Evolutionary conservation across 306 rosid species (phyloP).

Genomic region (Cicer bijugum): DNA sequence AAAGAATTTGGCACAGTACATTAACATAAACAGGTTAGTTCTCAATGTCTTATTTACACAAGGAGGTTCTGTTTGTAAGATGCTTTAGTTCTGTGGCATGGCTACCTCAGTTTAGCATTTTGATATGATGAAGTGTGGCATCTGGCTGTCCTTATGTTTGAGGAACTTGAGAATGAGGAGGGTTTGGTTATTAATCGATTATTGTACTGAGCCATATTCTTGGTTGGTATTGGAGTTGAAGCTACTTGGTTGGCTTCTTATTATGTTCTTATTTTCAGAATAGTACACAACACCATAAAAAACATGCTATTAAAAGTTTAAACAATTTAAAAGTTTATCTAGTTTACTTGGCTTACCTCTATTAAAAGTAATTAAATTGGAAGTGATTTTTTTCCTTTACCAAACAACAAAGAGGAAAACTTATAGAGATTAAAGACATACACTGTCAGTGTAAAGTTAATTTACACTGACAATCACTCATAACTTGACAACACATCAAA

Average conservation of each 20-base stretch:
- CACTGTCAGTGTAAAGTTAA: no score
- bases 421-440: no score
- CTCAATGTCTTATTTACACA: constrained; percentile 24
- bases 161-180: constrained; percentile 14
- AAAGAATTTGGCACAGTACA: constrained; percentile 82
- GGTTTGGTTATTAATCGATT: constrained; percentile 9
- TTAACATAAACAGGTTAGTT: constrained; percentile 90
- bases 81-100: constrained; percentile 32
- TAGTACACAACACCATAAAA: constrained; percentile 6
- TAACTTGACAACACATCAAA: no score
- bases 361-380: neutral
- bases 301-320: neutral
- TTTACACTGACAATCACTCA: no score
- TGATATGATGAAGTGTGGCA: constrained; percentile 26
- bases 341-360: neutral
- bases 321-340: constrained; percentile 11
- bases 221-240: constrained; percentile 1
- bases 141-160: constrained; percentile 3
- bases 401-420: neutral
- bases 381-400: neutral
- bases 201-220: constrained; percentile 13
- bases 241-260: constrained; percentile 7
- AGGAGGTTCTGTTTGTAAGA: constrained; percentile 11
- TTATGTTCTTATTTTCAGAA: constrained; percentile 15
- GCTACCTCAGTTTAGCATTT: constrained; percentile 16